Evolutionary conservation across 1,284 basidiomycete genomes (phyloP), one percentile per base, ranked within the genome.

Genomic region (Entoloma clypeatum): DNA sequence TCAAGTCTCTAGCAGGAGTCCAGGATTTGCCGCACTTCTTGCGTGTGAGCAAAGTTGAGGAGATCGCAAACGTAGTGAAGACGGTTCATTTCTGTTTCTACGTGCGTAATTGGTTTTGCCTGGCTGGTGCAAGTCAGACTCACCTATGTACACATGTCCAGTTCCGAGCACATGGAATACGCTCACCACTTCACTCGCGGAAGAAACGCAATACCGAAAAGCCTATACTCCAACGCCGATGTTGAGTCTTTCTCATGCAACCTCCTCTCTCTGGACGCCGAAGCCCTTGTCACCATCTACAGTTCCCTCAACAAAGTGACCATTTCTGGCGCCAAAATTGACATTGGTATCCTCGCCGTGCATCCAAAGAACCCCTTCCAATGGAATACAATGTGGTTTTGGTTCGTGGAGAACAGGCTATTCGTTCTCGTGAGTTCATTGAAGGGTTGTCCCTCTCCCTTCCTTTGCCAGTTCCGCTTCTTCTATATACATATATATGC

Each of bases 21-120:
- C 62, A 58, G 2, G 56, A 54, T 25, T 44, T 71, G 8, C 60
- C 63, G 7, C 60, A 64, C 8, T 39, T 60, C 27, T 50, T 77
- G 30, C 62, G 58, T 7, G 32, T 55, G 19, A 62, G 60, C 17
- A 72, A 78, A 47, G 58, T 77, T 7, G 56, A 64, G n/a, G 69
- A 72, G 52, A 74, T 79, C 36, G 65, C 67, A 18, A 56, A 56
- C 9, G 56, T 67, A 5, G 75, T 72, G 7, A 64, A 62, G 49
- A 68, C 63, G 36, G 47, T 72, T 14, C 71, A 78, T 55, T 77
- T 66, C 58, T 54, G 66, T 16, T 31, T 55, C 39, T 64, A 61
- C 52, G 61, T 65, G 44, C 32, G 60, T 62, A 13, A 19, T 19
- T 14, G 22, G 18, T 17, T 17, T 26, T 22, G 10, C 14, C 19